phyloP scores from a whole-genome alignment of 495 filamentous ascomycete species.

The Parachaetomium inaequale region DNA sequence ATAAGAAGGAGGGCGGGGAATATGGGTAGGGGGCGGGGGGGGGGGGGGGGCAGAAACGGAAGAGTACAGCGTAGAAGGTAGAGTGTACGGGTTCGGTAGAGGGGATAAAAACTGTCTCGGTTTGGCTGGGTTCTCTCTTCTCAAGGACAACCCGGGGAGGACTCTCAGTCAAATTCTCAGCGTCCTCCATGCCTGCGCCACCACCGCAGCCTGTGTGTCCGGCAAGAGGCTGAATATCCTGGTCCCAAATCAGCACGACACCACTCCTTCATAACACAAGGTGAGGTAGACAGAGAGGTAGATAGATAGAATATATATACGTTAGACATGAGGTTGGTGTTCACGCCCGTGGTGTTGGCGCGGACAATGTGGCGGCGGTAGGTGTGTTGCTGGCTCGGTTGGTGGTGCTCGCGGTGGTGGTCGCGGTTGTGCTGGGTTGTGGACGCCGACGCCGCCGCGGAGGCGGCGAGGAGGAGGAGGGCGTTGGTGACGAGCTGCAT shows the following conservation, averaged over 20 bases:
- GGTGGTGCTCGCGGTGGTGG: no score
- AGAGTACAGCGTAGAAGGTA: no score
- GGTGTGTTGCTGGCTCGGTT: not conserved
- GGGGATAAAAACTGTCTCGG: no score
- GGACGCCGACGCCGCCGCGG: not conserved
- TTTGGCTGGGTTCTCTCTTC: no score
- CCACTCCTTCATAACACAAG: no score
- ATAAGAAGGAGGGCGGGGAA: no score
- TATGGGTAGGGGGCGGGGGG: no score
- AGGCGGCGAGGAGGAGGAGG: slow-evolving; percentile 5
- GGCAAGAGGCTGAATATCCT: not conserved
- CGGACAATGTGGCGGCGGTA: not conserved
- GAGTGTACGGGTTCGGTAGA: no score
- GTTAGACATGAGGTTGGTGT: not conserved
- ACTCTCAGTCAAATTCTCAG: not conserved
- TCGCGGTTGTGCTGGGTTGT: not conserved
- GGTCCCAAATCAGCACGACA: not conserved
- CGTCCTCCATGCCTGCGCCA: not conserved
- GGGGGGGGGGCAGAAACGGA: no score
- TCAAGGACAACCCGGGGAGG: no score
- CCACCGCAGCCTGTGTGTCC: not conserved
- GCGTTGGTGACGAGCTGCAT: not conserved
- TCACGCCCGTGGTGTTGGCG: not conserved
- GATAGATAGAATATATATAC: not conserved
- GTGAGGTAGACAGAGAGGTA: not conserved